phyloP scores from a whole-genome alignment of 768 basidiomycete species.

The Obba rivulosa region DNA sequence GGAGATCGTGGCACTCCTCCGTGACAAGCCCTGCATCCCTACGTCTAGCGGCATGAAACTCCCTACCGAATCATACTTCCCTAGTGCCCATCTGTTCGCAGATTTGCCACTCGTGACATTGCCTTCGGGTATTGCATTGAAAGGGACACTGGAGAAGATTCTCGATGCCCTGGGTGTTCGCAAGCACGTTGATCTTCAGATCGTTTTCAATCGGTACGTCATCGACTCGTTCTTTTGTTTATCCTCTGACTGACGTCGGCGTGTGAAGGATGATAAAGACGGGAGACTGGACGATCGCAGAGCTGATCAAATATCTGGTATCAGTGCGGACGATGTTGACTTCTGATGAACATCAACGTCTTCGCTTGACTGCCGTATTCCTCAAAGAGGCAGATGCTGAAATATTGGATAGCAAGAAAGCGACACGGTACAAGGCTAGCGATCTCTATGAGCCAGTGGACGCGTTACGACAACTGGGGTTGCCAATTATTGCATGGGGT shows the following conservation, averaged over 20 bases:
- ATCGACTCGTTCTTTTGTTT: background rate
- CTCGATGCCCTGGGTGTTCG: conserved; percentile 75
- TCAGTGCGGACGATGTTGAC: conserved; percentile 65
- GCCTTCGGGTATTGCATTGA: conserved; percentile 57
- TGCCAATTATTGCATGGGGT: conserved; percentile 90
- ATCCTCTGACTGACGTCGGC: background rate
- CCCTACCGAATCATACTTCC: conserved; percentile 76
- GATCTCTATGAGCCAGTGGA: conserved; percentile 85
- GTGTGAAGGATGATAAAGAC: conserved; percentile 76
- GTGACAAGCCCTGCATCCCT: conserved; percentile 43
- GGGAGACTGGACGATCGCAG: conserved; percentile 83
- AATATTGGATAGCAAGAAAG: conserved; percentile 15
- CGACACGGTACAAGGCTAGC: conserved; percentile 50
- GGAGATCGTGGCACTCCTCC: conserved; percentile 37
- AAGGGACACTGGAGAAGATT: conserved; percentile 67
- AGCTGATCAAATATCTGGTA: conserved; percentile 84
- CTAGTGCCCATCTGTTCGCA: conserved; percentile 81
- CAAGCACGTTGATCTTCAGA: conserved; percentile 87
- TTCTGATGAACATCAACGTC: conserved; percentile 48
- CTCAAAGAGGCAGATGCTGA: conserved; percentile 40
- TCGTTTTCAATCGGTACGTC: conserved; percentile 80
- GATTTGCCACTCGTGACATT: conserved; percentile 80
- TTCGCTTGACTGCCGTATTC: conserved; percentile 71
- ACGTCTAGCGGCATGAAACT: conserved; percentile 60
- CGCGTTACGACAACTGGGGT: conserved; percentile 59